These are phyloP conservation scores for Eimeria nieschulzi DNA, from an alignment of 169 alveolate species.

Conservation along the genomic window DNA sequence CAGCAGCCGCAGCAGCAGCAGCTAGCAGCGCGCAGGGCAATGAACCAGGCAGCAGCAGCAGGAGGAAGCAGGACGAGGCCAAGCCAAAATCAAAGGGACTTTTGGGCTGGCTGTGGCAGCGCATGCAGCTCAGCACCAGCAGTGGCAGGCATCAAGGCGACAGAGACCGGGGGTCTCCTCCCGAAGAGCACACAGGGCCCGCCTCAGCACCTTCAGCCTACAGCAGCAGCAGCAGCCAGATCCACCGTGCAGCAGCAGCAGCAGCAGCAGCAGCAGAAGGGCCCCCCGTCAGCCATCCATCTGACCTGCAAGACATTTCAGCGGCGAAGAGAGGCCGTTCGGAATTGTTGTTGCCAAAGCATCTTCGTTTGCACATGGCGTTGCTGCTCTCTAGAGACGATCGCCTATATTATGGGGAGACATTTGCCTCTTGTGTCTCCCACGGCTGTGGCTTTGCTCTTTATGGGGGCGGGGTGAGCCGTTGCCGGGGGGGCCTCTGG, in stretches of 20 bases:
- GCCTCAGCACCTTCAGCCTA: constrained; percentile 44
- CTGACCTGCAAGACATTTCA: too few species aligned
- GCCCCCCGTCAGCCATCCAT: not conserved
- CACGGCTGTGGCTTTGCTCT: constrained; percentile 68
- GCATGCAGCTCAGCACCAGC: not conserved
- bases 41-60: not conserved
- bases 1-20: constrained; percentile 62
- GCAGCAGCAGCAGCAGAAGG: constrained; percentile 11
- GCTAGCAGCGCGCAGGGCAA: not conserved
- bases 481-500: constrained; percentile 9
- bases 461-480: constrained; percentile 34
- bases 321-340: too few species aligned
- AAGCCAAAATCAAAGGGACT: not conserved
- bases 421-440: constrained; percentile 44
- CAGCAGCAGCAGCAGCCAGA: constrained; percentile 60
- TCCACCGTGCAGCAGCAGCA: not conserved
- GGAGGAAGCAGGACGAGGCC: not conserved
- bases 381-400: constrained; percentile 31
- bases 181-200: constrained; percentile 23
- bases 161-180: not conserved
- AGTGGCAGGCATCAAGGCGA: not conserved
- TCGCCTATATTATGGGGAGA: constrained; percentile 45
- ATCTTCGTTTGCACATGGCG: not conserved
- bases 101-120: not conserved
- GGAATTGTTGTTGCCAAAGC: not conserved